Base-by-base conservation (phyloP, 1,284 basidiomycete genomes). In the Mycosarcoma maydis region DNA sequence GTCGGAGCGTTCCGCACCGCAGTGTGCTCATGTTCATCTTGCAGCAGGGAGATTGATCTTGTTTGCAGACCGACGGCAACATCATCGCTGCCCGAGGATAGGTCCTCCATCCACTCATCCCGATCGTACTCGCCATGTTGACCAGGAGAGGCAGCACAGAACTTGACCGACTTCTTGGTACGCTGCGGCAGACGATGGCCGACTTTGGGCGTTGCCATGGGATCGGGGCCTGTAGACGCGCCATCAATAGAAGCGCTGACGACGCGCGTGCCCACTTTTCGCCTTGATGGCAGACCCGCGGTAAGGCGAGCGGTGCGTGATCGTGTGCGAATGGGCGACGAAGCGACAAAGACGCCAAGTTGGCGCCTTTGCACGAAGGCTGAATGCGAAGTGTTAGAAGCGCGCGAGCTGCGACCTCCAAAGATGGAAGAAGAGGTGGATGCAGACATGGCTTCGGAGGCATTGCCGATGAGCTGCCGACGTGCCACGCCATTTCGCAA, bases 241-340 rank as follows among this genome's bases (percentile, higher is more conserved):
- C 42, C 47, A 14, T 70, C 61, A 5, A 13, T 29, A 13, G 66
- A 20, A 6, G 45, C 39, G 16, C 32, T 37, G 4, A 51, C 11
- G 17, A 51, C 56, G 17, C 57, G 53, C 7, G 37, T 4, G 19
- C 42, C 54, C 2, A 33, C 24, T 40, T 43, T 70, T 19, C 48
- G 39, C 30, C 51, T 67, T 9, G 41, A 34, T 14, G 61, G 53
- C 23, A 60, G 13, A 1, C 51, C 50, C 1, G 48, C 11, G 6
- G 51, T 52, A 4, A 51, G 49, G n/a, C 69, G 54, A 7, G 54
- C 61, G n/a, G 66, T 46, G 14, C 67, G 51, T 3, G 70, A 54
- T 5, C 72, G 57, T 8, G 66, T 75, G 5, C 58, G 46, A 49
- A 73, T 45, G 20, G 73, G 73, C 19, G 73, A 75, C 2, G 73